Conservation (phyloP, 192 early-diverging fungal species). For the Polychytrium aggregatum region DNA sequence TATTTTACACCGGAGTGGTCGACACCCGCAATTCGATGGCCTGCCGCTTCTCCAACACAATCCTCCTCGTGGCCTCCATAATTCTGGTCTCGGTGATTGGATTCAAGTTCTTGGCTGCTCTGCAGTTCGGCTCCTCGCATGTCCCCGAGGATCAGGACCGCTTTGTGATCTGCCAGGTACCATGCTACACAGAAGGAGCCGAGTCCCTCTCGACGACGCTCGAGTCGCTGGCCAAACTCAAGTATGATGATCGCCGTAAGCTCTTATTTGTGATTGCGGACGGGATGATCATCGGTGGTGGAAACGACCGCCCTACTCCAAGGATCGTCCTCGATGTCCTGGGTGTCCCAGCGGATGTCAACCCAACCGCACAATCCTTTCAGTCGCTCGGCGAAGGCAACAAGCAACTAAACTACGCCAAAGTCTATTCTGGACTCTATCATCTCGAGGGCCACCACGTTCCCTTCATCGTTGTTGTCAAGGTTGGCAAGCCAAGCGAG, state of each 20-base stretch:
- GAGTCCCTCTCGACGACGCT: slow-evolving; percentile 78
- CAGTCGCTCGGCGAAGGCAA: slow-evolving; percentile 77
- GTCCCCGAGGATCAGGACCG: slow-evolving; percentile 81
- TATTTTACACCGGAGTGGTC: slow-evolving; percentile 66
- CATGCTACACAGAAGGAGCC: slow-evolving; percentile 88
- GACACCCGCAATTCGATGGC: slow-evolving; percentile 65
- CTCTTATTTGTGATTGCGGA: slow-evolving; percentile 80
- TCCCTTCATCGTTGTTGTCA: slow-evolving; percentile 26
- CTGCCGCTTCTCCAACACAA: slow-evolving; percentile 78
- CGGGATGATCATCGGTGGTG: slow-evolving; percentile 79
- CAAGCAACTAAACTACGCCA: slow-evolving; percentile 80
- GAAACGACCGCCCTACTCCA: slow-evolving; percentile 87
- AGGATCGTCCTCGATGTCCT: slow-evolving; percentile 63
- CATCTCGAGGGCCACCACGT: slow-evolving; percentile 66
- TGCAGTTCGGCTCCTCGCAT: slow-evolving; percentile 65
- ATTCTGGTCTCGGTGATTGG: slow-evolving; percentile 76
- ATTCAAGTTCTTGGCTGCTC: slow-evolving; percentile 91
- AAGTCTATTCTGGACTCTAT: slow-evolving; percentile 87
- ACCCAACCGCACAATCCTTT: slow-evolving; percentile 57
- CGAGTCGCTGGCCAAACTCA: slow-evolving; percentile 62
- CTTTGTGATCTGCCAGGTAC: slow-evolving; percentile 83
- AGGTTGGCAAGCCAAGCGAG: slow-evolving; percentile 26
- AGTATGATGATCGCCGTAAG: slow-evolving; percentile 78
- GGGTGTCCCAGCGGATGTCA: slow-evolving; percentile 54
- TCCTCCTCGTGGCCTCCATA: slow-evolving; percentile 68